phyloP scores from a whole-genome alignment of 768 basidiomycete species.

The Panaeolus papilionaceus region DNA sequence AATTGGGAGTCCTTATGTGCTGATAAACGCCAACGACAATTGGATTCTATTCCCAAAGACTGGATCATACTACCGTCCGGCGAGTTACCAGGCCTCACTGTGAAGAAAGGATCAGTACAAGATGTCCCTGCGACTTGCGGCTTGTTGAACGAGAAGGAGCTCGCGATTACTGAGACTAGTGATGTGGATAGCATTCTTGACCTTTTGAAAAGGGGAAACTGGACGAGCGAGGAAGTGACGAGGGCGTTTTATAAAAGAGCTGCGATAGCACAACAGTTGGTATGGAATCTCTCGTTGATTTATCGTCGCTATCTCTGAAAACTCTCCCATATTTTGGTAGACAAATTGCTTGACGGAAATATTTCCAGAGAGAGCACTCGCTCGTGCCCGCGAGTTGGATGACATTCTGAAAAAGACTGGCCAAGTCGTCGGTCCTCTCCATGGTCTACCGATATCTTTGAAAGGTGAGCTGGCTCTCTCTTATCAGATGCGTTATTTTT shows the following conservation, averaged over 20 bases:
- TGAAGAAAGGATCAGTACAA: constrained; percentile 20
- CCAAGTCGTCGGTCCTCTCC: constrained; percentile 70
- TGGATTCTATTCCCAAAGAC: constrained; percentile 62
- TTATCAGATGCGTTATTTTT: constrained; percentile 28
- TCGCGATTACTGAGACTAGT: constrained; percentile 51
- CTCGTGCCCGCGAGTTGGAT: constrained; percentile 71
- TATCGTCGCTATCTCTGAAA: not conserved
- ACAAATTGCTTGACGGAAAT: constrained; percentile 86
- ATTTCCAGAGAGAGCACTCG: constrained; percentile 75
- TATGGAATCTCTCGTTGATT: constrained; percentile 37
- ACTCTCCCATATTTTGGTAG: constrained; percentile 37
- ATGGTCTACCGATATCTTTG: constrained; percentile 47
- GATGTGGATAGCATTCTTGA: constrained; percentile 51
- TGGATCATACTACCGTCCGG: constrained; percentile 68
- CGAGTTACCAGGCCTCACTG: constrained; percentile 52
- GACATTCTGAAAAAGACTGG: constrained; percentile 66
- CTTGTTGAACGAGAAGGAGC: constrained; percentile 58
- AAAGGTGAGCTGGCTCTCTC: constrained; percentile 17
- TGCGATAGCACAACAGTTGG: constrained; percentile 79
- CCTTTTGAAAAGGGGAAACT: constrained; percentile 58
- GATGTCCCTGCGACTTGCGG: constrained; percentile 61
- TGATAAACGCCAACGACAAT: constrained; percentile 61
- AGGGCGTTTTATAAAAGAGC: constrained; percentile 81
- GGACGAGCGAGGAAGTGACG: constrained; percentile 73
- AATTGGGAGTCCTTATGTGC: constrained; percentile 59